Percentiles rank a stretch among this genome's conserved stretches.
Conservation (phyloP, 129 eudicot species). For the Calendula officinalis region DNA sequence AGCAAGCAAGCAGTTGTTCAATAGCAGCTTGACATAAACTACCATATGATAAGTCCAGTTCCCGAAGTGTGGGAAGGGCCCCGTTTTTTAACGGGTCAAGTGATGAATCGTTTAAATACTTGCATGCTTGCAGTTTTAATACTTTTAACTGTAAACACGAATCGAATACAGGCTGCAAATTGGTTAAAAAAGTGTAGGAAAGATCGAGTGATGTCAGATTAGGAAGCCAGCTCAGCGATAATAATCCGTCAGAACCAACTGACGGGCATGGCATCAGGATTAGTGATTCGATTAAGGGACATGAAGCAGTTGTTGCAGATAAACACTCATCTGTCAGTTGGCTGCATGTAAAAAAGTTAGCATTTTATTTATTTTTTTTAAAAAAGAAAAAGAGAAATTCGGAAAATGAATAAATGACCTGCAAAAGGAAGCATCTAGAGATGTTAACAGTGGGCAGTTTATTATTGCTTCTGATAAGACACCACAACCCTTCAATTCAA, state of each 20-base stretch:
- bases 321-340: slow-evolving; percentile 86
- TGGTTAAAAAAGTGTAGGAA: slow-evolving; percentile 83
- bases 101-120: slow-evolving; percentile 77
- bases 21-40: slow-evolving; percentile 84
- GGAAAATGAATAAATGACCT: slow-evolving; percentile 45
- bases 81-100: slow-evolving; percentile 76
- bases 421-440: slow-evolving; percentile 98
- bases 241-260: slow-evolving; percentile 80
- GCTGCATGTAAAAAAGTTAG: slow-evolving; percentile 47
- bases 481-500: slow-evolving; percentile 97
- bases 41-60: slow-evolving; percentile 89
- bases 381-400: background rate
- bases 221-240: slow-evolving; percentile 61
- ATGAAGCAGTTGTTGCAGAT: slow-evolving; percentile 86
- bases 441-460: slow-evolving; percentile 71
- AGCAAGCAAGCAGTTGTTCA: slow-evolving; percentile 81
- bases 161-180: slow-evolving; percentile 79
- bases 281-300: slow-evolving; percentile 84
- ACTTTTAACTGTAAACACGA: slow-evolving; percentile 86
- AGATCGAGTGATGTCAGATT: slow-evolving; percentile 86
- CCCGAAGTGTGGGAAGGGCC: slow-evolving; percentile 80
- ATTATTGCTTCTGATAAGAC: slow-evolving; percentile 87
- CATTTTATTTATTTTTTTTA: background rate
- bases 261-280: slow-evolving; percentile 91
- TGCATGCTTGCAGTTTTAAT: slow-evolving; percentile 94